Conservation (phyloP, 139 green algal genomes). For the Medakamo hakoo region DNA sequence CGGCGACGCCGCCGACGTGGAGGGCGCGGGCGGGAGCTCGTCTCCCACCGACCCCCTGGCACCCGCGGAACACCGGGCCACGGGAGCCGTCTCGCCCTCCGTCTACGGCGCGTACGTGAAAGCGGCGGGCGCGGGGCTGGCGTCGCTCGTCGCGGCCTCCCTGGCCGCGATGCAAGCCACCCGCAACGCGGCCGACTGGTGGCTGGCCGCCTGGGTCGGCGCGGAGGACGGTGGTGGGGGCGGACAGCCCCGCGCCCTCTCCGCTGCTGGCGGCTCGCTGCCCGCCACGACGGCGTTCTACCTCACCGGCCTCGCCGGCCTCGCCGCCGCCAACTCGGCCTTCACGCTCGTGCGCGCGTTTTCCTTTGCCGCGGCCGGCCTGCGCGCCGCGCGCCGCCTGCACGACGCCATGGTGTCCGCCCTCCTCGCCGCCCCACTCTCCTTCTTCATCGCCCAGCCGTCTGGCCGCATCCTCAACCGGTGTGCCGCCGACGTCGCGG, state of each 20-base stretch:
- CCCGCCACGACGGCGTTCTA: constrained; percentile 20
- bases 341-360: constrained; percentile 53
- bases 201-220: constrained; percentile 49
- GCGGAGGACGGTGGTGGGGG: not conserved
- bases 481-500: constrained; percentile 64
- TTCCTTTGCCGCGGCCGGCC: constrained; percentile 57
- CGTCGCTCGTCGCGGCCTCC: constrained; percentile 24
- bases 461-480: constrained; percentile 57
- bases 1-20: no score
- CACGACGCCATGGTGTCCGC: constrained; percentile 41
- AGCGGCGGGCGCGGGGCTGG: constrained; percentile 22
- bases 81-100: constrained; percentile 28
- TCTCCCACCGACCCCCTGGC: no score
- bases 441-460: constrained; percentile 36
- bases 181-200: constrained; percentile 54
- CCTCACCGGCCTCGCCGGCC: constrained; percentile 25
- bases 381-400: constrained; percentile 35
- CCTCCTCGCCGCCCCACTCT: constrained; percentile 26
- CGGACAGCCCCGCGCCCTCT: not conserved
- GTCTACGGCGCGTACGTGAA: constrained; percentile 38
- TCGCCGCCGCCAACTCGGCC: constrained; percentile 38
- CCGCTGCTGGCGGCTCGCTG: not conserved
- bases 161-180: constrained; percentile 60
- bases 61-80: constrained; percentile 17
- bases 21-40: no score